Base-by-base conservation (phyloP, 306 rosid genomes). In the Dryas alaskensis region DNA sequence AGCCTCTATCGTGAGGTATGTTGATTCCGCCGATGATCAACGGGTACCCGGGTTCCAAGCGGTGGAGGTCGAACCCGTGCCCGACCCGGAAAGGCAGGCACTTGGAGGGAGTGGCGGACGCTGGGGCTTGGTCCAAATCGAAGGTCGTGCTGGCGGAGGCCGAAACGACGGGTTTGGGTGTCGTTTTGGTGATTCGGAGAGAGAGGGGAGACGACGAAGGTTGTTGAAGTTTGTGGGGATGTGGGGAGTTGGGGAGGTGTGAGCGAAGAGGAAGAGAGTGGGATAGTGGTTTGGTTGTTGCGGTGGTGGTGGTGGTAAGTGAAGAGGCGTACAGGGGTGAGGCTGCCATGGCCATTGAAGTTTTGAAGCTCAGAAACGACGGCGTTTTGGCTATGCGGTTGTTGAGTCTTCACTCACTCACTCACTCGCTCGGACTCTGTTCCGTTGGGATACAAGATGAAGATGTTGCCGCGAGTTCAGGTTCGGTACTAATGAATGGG, bases 51-150 rank as follows among this genome's bases (percentile, higher is more conserved):
- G 96, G 92, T 72, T 95, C 99, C 82, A 92, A 72, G 0, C 99
- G 81, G 46, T 95, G 99, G 60, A 95, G 97, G 86, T 95, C 99
- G 67, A 95, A 95, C 8, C 99, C 98, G 40, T 95, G 98, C 3
- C 98, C 99, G 19, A 92, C 86, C 67, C 98, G 90, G 71, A 92
- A 95, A 31, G 99, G 99, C 25, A 95, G 79, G 69, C 45, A 8
- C 82, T 87, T 95, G 42, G 87, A 72, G 37, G 92, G 86, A 69
- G 83, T 69, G 50, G 69, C 49, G 27, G 97, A 64, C 45, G 75
- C 57, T 5, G 79, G 51, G 12, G 85, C 65, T 11, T 60, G 68
- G 6, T 81, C 81, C 16, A 71, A 61, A 17, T 84, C 71, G 44
- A 87, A 39, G 69, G 90, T 67, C 57, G 92, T 43, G 76, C 77